A percentile compares a stretch with the other conserved stretches of the same genome.
phyloP scores from a whole-genome alignment of 2,329 filamentous ascomycete species.

The Grosmannia penicillata region DNA sequence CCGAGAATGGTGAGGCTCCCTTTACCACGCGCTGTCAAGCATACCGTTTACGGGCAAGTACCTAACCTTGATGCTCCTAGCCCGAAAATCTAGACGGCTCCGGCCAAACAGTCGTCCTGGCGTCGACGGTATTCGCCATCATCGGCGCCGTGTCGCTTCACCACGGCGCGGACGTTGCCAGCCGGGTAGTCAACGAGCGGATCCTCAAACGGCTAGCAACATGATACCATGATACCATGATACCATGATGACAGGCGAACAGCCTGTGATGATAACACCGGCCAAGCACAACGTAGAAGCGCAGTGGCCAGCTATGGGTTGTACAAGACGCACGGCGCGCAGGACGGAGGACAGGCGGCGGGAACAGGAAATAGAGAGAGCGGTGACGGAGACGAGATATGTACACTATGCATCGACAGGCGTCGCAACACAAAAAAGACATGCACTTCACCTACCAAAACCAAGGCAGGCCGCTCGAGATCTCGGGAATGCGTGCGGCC shows the following conservation, averaged over 20 bases:
- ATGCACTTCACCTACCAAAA: too few species aligned
- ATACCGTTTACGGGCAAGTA: neutral
- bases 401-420: slow-evolving; percentile 3
- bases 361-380: neutral
- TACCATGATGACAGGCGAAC: neutral
- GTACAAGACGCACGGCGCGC: too few species aligned
- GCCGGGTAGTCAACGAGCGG: slow-evolving; percentile 58
- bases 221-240: too few species aligned
- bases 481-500: slow-evolving; percentile 6
- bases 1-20: slow-evolving; percentile 54
- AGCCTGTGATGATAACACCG: neutral
- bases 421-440: too few species aligned
- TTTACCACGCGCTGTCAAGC: neutral
- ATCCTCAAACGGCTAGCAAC: slow-evolving; percentile 39
- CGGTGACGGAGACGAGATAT: too few species aligned
- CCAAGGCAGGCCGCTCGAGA: slow-evolving; percentile 7
- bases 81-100: slow-evolving; percentile 55
- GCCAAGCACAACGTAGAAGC: too few species aligned
- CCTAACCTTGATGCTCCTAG: slow-evolving; percentile 20
- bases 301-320: too few species aligned
- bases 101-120: slow-evolving; percentile 59
- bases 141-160: slow-evolving; percentile 83
- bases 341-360: neutral
- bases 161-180: slow-evolving; percentile 65
- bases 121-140: slow-evolving; percentile 69